Base-by-base conservation (phyloP, 768 basidiomycete genomes). In the Cystobasidium onofrii region DNA sequence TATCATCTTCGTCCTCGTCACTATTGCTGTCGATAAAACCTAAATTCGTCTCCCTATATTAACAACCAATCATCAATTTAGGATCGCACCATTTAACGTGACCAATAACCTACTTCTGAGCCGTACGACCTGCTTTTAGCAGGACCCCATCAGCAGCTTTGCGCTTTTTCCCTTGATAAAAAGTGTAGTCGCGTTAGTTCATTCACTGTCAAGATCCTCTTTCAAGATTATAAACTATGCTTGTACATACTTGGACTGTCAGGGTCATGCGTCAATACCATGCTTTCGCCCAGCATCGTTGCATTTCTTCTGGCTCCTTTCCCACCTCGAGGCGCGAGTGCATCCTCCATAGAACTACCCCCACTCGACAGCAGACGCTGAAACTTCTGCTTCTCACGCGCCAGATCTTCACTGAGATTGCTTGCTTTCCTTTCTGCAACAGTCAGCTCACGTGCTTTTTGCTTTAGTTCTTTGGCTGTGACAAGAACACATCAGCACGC, bases 111-210 rank as follows among this genome's bases (percentile, higher is more conserved):
- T 31, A 71, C 69, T 71, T 55, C 33, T 46, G 33, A n/a, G 43
- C 54, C 9, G 55, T 71, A 36, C 69, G 29, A 36, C 69, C 69
- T 10, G 69, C 69, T 60, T 61, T 61, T 17, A 43, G 13, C 10
- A 67, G 41, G 4, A 55, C 34, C 4, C 46, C 29, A 34, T 33
- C 69, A 18, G 69, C 69, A 71, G 69, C 69, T 41, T 71, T 71
- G 10, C 54, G 55, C n/a, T 71, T 57, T 34, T 71, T 60, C 15
- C 54, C 55, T 71, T n/a, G n/a, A n/a, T n/a, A n/a, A n/a, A n/a
- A n/a, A n/a, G n/a, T n/a, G n/a, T n/a, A n/a, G n/a, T n/a, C n/a
- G n/a, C n/a, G n/a, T n/a, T n/a, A n/a, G n/a, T n/a, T n/a, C n/a
- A n/a, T n/a, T n/a, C n/a, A n/a, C n/a, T n/a, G n/a, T n/a, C n/a